Evolutionary conservation across 2,329 filamentous ascomycete species (phyloP).

Genomic region (Colletotrichum viniferum): DNA sequence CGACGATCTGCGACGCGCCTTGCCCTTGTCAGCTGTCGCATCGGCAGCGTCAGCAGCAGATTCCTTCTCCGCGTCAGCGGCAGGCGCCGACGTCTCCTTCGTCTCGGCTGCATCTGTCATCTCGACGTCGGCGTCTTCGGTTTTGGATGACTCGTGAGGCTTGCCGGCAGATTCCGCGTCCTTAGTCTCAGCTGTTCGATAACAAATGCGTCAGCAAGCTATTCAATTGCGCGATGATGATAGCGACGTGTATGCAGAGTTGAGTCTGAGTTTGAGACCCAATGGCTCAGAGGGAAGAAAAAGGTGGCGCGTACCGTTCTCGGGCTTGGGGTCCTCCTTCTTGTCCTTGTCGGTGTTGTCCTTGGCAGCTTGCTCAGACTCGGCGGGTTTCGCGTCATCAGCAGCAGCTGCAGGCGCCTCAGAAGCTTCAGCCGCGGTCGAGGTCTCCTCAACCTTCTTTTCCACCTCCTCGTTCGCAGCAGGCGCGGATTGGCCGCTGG

Average conservation of each 20-base stretch:
- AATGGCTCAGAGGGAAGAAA: background rate
- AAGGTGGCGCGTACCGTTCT: conserved; percentile 34
- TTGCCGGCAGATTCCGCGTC: conserved; percentile 32
- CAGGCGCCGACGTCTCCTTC: conserved; percentile 36
- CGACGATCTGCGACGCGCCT: conserved; percentile 75
- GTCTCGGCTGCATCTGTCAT: conserved; percentile 61
- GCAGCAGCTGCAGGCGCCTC: conserved; percentile 22
- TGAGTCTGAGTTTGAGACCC: background rate
- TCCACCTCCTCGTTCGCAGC: conserved; percentile 18
- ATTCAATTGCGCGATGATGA: conserved; percentile 16
- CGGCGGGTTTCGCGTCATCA: conserved; percentile 28
- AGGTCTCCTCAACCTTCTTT: conserved; percentile 38
- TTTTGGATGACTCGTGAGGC: conserved; percentile 33
- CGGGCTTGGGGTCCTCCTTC: conserved; percentile 28
- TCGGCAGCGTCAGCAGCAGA: conserved; percentile 34
- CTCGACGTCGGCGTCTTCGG: conserved; percentile 57
- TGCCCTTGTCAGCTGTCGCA: conserved; percentile 43
- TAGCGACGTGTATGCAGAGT: background rate
- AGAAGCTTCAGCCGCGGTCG: conserved; percentile 34
- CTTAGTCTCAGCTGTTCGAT: conserved; percentile 28
- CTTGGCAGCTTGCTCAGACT: conserved; percentile 27
- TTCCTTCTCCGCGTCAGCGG: conserved; percentile 25
- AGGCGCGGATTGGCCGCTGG: conserved; percentile 20
- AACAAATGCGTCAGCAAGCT: background rate
- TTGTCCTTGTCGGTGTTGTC: conserved; percentile 24